Evolutionary conservation across 2,329 filamentous ascomycete species (phyloP), one percentile per base, ranked within the genome.

Genomic region (Trichophyton simii): DNA sequence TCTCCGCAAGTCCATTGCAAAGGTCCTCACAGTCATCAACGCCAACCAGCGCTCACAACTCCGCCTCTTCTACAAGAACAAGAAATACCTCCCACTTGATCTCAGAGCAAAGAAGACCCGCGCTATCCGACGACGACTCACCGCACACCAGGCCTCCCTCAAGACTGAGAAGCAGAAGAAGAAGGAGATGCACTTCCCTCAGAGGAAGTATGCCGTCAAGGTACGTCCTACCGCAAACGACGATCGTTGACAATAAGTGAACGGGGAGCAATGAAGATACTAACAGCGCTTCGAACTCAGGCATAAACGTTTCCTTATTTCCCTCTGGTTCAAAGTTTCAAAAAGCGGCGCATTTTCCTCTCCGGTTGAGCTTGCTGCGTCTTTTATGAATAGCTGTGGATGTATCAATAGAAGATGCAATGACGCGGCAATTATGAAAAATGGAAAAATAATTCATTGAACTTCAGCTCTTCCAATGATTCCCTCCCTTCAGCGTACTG

Each of bases 171-270:
- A 95, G 88, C 87, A 91, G 79, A 91, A 91, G 86, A 99, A 99
- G 90, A 89, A 87, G 82, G 79, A 83, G 78, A 86, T 83, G 71
- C 92, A 99, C 83, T 99, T 99, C 85, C 94, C 94, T 70, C 90
- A 95, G 84, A 87, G 94, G 82, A 96, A 95, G 83, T 99, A 87
- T 81, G 94, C 94, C 79, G 89, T 99, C 80, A 99, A 97, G 92
- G 94, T 91, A 83, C 70, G 79, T 41, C 28, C 11, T 11, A 7
- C 13, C 22, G 22, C 50, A 31, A 34, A 6, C 18, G 44, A 48
- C 44, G 9, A 20, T 11, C 44, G 18, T 48, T 9, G 8, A 25
- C 44, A 7, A 44, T 7, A 9, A n/a, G 22, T 31, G 3, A 9
- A 11, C 22, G 28, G 3, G 4, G 28, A n/a, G 41, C 22, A 54